These are phyloP conservation scores for Eragrostis nindensis DNA, from an alignment of 176 grass and related monocot genomes.

Conservation along the genomic window DNA sequence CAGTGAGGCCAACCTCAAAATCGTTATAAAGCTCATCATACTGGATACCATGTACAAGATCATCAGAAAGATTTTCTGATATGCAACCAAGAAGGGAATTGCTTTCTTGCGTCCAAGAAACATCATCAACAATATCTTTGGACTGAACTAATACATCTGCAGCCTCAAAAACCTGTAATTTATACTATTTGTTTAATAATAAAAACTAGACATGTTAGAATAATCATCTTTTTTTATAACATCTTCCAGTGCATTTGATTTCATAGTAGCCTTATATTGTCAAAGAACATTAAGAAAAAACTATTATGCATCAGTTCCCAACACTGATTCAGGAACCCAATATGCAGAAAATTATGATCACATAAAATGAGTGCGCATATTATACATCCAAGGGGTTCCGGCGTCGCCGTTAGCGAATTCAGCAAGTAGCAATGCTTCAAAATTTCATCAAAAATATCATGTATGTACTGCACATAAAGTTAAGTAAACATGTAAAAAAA, in stretches of 20 bases:
- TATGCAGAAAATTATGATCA: conserved; percentile 12
- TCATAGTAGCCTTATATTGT: conserved; percentile 5
- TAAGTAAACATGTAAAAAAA: too few species aligned
- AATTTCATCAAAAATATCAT: too few species aligned
- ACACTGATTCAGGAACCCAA: conserved; percentile 21
- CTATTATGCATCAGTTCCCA: conserved; percentile 6
- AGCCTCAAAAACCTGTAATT: conserved; percentile 72
- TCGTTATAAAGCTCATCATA: conserved; percentile 75
- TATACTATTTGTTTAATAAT: conserved; percentile 30
- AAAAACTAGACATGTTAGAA: conserved; percentile 27
- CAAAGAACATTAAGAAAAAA: not conserved
- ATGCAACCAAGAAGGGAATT: conserved; percentile 37
- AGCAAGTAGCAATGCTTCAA: too few species aligned
- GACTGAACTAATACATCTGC: conserved; percentile 59
- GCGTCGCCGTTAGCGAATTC: too few species aligned
- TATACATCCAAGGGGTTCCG: too few species aligned
- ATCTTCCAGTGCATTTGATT: not conserved
- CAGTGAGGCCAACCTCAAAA: conserved; percentile 74
- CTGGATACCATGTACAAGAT: conserved; percentile 47
- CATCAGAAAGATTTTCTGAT: conserved; percentile 35
- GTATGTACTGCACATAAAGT: too few species aligned
- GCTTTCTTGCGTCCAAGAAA: conserved; percentile 48
- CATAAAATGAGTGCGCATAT: too few species aligned
- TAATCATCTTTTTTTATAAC: not conserved
- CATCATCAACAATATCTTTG: conserved; percentile 40